Evolutionary conservation across 2,329 filamentous ascomycete species (phyloP).

Genomic region (Pseudocercospora musae): DNA sequence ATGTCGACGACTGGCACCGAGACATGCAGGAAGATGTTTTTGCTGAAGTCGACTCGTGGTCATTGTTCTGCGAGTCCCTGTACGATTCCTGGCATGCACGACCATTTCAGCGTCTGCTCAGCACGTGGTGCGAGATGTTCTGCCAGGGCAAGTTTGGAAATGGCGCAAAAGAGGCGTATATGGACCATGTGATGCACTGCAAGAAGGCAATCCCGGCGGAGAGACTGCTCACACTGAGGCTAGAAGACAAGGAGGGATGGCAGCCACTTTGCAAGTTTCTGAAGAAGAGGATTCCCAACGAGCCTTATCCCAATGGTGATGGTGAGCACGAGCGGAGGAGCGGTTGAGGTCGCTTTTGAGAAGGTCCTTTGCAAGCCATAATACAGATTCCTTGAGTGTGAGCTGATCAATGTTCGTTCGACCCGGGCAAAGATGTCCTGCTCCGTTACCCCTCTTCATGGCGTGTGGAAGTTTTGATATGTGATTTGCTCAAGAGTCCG

Average conservation of each 20-base stretch:
- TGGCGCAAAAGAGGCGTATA: constrained; percentile 4
- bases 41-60: background rate
- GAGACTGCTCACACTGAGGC: constrained; percentile 24
- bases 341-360: background rate
- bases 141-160: background rate
- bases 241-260: constrained; percentile 27
- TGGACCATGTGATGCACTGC: constrained; percentile 6
- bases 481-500: background rate
- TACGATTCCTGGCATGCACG: constrained; percentile 2
- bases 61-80: constrained; percentile 3
- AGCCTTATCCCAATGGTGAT: constrained; percentile 18
- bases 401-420: too few relatives aligned
- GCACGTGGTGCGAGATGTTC: constrained; percentile 1
- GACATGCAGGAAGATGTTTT: constrained; percentile 3
- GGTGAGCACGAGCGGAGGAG: background rate
- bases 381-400: background rate
- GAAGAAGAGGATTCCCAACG: constrained; percentile 19
- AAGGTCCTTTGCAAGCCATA: background rate
- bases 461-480: background rate
- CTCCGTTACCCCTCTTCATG: background rate
- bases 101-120: constrained; percentile 4
- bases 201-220: constrained; percentile 23
- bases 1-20: constrained; percentile 15
- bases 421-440: background rate
- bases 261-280: constrained; percentile 31